Evolutionary conservation across 148 eudicot species (phyloP).

Genomic region (Nyssa sinensis): DNA sequence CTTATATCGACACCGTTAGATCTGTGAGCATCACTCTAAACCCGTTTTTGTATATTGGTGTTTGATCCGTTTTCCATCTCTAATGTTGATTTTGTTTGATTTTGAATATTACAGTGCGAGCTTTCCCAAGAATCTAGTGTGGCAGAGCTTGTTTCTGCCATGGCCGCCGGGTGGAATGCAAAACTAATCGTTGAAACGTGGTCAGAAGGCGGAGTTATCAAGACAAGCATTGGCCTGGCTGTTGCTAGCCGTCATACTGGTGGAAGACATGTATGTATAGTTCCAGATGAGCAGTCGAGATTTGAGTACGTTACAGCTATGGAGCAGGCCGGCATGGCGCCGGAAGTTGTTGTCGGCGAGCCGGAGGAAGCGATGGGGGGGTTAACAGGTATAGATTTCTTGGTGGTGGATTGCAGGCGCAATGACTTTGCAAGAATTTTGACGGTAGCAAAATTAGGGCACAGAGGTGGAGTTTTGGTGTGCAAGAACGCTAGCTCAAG

Average conservation of each 20-base stretch:
- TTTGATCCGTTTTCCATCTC: not conserved
- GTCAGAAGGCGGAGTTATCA: slow-evolving; percentile 41
- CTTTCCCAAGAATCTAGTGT: slow-evolving; percentile 60
- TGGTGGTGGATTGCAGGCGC: slow-evolving; percentile 53
- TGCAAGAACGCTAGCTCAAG: slow-evolving; percentile 61
- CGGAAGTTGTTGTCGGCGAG: slow-evolving; percentile 55
- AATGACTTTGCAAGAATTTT: slow-evolving; percentile 45
- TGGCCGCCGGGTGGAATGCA: slow-evolving; percentile 95
- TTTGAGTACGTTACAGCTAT: slow-evolving; percentile 42
- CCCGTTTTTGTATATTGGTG: too few relatives aligned
- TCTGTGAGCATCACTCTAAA: slow-evolving; percentile 45
- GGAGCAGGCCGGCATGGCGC: slow-evolving; percentile 27
- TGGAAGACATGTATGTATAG: slow-evolving; percentile 79
- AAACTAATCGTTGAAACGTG: slow-evolving; percentile 74
- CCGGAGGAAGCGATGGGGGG: slow-evolving; percentile 55
- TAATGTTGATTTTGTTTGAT: not conserved
- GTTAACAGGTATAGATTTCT: slow-evolving; percentile 58
- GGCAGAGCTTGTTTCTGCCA: slow-evolving; percentile 87
- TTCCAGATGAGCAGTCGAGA: slow-evolving; percentile 57
- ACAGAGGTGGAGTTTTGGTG: slow-evolving; percentile 77
- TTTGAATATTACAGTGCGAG: slow-evolving; percentile 41
- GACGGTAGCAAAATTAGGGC: slow-evolving; percentile 52
- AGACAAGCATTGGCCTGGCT: slow-evolving; percentile 65
- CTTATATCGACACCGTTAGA: slow-evolving; percentile 78
- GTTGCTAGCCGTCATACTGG: slow-evolving; percentile 60